Evolutionary conservation across 2,329 filamentous ascomycete species (phyloP).

Genomic region (Scedosporium aurantiacum): DNA sequence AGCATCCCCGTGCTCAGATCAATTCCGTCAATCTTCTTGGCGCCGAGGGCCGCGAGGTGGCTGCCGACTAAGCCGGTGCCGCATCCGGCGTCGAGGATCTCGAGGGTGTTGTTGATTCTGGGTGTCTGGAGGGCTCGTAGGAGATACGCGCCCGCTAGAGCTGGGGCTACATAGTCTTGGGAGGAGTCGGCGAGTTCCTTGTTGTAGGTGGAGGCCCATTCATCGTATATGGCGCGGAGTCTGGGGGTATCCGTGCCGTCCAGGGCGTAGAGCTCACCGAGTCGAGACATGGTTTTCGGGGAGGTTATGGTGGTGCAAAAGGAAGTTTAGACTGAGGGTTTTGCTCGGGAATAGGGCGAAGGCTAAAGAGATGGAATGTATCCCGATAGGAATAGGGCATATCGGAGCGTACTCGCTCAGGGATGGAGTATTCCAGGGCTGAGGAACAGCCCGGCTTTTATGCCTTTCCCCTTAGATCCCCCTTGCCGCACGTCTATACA

Average conservation of each 20-base stretch:
- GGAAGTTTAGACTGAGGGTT: too few relatives aligned
- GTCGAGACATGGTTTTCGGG: slow-evolving; percentile 15
- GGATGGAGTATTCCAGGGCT: too few relatives aligned
- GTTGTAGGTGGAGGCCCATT: slow-evolving; percentile 25
- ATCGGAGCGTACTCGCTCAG: too few relatives aligned
- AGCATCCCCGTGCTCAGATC: slow-evolving; percentile 44
- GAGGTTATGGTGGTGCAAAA: background rate
- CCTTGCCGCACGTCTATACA: too few relatives aligned
- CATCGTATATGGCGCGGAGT: slow-evolving; percentile 21
- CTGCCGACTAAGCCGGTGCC: slow-evolving; percentile 42
- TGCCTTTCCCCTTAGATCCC: too few relatives aligned
- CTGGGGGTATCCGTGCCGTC: slow-evolving; percentile 13
- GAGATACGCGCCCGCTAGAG: slow-evolving; percentile 23
- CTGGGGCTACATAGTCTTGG: slow-evolving; percentile 32
- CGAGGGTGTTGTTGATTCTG: slow-evolving; percentile 13
- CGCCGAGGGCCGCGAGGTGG: slow-evolving; percentile 30
- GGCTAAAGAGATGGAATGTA: too few relatives aligned
- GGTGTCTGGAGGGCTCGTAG: slow-evolving; percentile 17
- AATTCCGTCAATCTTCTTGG: slow-evolving; percentile 36
- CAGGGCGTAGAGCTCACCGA: slow-evolving; percentile 17
- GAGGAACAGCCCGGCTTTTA: too few relatives aligned
- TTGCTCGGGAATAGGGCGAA: too few relatives aligned
- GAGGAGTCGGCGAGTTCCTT: slow-evolving; percentile 20
- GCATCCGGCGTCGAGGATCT: slow-evolving; percentile 43
- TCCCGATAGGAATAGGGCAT: too few relatives aligned